phyloP scores from a whole-genome alignment of 805 yeast species.

The Kuraishia hungarica region DNA sequence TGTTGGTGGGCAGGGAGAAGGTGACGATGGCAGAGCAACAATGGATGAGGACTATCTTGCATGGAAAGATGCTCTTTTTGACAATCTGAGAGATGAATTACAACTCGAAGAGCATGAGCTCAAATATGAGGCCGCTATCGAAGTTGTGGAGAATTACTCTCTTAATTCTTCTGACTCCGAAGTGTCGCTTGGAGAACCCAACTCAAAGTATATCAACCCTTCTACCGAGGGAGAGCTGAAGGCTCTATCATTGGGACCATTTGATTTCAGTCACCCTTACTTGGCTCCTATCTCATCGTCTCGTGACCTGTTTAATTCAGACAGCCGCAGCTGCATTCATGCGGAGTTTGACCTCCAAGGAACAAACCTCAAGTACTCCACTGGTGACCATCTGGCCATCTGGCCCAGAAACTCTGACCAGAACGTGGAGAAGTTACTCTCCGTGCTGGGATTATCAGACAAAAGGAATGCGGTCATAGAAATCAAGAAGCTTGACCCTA shows the following conservation, averaged over 20 bases:
- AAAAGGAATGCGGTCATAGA: constrained; percentile 50
- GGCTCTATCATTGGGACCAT: constrained; percentile 55
- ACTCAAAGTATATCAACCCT: constrained; percentile 38
- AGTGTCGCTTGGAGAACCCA: constrained; percentile 82
- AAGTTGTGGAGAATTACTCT: constrained; percentile 27
- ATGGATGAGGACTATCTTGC: constrained; percentile 91
- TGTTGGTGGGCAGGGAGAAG: constrained; percentile 76
- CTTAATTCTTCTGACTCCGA: constrained; percentile 21
- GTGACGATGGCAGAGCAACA: constrained; percentile 93
- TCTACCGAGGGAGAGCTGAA: constrained; percentile 20
- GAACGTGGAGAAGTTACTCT: constrained; percentile 57
- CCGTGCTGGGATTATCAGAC: constrained; percentile 49
- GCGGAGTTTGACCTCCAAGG: constrained; percentile 77
- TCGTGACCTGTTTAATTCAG: constrained; percentile 61
- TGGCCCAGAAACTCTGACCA: constrained; percentile 89
- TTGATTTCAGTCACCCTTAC: constrained; percentile 74
- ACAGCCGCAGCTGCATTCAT: constrained; percentile 76
- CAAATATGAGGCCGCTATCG: constrained; percentile 63
- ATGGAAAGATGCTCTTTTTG: constrained; percentile 82
- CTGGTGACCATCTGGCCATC: constrained; percentile 94
- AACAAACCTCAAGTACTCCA: constrained; percentile 72
- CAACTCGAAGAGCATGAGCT: constrained; percentile 75
- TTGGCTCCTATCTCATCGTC: constrained; percentile 57
- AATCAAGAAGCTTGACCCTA: constrained; percentile 63
- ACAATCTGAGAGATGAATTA: constrained; percentile 52